Evolutionary conservation across 371 early-diverging fungal species (phyloP).

Genomic region (Capillidium rhysosporum): DNA sequence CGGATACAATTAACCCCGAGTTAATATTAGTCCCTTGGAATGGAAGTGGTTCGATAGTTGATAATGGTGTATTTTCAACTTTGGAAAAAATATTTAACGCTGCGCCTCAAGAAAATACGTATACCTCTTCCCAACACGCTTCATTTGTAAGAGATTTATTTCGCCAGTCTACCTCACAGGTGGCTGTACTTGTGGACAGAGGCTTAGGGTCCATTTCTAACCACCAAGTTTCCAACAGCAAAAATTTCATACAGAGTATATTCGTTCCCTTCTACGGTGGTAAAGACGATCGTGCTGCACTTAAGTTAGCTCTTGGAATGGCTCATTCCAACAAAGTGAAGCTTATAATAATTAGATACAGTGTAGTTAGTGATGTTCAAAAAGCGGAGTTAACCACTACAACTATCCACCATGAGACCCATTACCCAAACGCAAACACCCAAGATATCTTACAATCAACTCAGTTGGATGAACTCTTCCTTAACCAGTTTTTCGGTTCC

Average conservation of each 20-base stretch:
- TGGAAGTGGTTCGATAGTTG: slow-evolving; percentile 8
- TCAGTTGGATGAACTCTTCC: neutral
- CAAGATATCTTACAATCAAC: neutral
- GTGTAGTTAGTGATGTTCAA: slow-evolving; percentile 6
- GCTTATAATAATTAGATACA: neutral
- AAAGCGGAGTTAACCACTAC: slow-evolving; percentile 8
- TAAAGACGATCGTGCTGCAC: slow-evolving; percentile 33
- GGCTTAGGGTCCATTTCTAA: slow-evolving; percentile 26
- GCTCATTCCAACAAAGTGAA: slow-evolving; percentile 14
- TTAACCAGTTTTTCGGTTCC: slow-evolving; percentile 2
- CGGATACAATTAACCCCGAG: slow-evolving; percentile 14
- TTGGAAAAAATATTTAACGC: neutral
- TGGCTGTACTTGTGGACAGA: slow-evolving; percentile 48
- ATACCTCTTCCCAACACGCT: slow-evolving; percentile 19
- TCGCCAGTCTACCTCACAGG: slow-evolving; percentile 13
- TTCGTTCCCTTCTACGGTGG: slow-evolving; percentile 39
- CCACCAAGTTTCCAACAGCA: neutral
- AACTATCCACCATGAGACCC: neutral
- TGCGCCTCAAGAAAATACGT: slow-evolving; percentile 1
- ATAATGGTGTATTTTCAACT: neutral
- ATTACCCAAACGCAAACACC: neutral
- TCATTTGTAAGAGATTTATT: slow-evolving; percentile 22
- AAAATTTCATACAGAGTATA: neutral
- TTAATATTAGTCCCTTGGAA: slow-evolving; percentile 24
- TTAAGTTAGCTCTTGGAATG: slow-evolving; percentile 13